These are phyloP conservation scores for Sugiyamaella novakii DNA, from an alignment of 1,139 yeast species.

Conservation along the genomic window DNA sequence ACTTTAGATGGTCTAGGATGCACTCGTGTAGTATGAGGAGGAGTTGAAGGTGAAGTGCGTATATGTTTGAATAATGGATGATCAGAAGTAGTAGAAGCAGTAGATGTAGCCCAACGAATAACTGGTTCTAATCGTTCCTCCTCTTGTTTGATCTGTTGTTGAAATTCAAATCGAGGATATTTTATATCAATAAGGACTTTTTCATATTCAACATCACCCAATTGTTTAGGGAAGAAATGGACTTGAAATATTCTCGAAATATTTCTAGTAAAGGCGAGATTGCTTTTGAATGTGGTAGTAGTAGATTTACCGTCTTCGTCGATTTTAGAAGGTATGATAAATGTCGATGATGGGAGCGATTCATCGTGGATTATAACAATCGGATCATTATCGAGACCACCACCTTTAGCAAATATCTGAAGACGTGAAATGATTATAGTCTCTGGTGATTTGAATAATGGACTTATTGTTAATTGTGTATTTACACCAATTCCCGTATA, in stretches of 20 bases:
- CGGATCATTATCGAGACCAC: slow-evolving; percentile 24
- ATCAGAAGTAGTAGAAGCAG: neutral
- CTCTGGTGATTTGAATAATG: slow-evolving; percentile 18
- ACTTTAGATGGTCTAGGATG: slow-evolving; percentile 39
- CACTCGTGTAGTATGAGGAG: slow-evolving; percentile 24
- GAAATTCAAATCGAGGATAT: slow-evolving; percentile 18
- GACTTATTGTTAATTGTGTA: slow-evolving; percentile 31
- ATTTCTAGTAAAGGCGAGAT: slow-evolving; percentile 32
- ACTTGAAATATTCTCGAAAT: slow-evolving; percentile 35
- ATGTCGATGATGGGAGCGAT: slow-evolving; percentile 3
- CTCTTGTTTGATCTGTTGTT: slow-evolving; percentile 14
- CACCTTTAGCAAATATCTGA: slow-evolving; percentile 19
- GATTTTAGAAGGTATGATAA: slow-evolving; percentile 17
- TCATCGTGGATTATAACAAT: slow-evolving; percentile 30
- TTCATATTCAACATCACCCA: slow-evolving; percentile 28
- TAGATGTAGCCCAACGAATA: slow-evolving; percentile 15
- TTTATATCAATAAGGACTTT: slow-evolving; percentile 15
- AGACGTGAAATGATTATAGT: neutral
- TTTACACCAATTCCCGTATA: slow-evolving; percentile 32
- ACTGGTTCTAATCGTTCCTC: neutral
- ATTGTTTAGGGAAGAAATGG: slow-evolving; percentile 30
- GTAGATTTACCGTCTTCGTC: neutral
- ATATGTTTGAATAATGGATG: slow-evolving; percentile 7
- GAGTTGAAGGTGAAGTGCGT: slow-evolving; percentile 5
- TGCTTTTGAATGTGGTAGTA: slow-evolving; percentile 22